These are phyloP conservation scores for Trichoderma sp. DNA, from an alignment of 2,329 filamentous ascomycete genomes.

Conservation along the genomic window DNA sequence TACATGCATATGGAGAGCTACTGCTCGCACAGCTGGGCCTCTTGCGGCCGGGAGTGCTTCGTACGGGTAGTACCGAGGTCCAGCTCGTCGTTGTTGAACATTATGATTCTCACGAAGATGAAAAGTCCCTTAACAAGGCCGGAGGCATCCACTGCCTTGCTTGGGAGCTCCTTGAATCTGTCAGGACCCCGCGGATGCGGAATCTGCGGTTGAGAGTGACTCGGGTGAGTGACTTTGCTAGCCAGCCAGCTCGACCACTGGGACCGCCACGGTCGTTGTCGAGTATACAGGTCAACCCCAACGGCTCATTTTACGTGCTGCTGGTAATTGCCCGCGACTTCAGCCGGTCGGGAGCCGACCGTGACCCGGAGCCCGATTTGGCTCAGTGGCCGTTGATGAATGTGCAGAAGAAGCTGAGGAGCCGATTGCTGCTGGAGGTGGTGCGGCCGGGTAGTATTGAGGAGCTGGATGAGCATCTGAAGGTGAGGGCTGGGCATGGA, in stretches of 20 bases:
- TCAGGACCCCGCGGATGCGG: constrained; percentile 24
- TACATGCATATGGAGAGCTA: constrained; percentile 26
- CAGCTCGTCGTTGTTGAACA: constrained; percentile 32
- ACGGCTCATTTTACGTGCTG: constrained; percentile 29
- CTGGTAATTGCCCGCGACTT: constrained; percentile 34
- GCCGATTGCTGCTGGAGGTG: constrained; percentile 30
- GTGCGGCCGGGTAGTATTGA: constrained; percentile 31
- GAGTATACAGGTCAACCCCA: constrained; percentile 26
- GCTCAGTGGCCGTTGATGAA: constrained; percentile 35
- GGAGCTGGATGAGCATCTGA: constrained; percentile 30
- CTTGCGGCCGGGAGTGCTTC: constrained; percentile 16
- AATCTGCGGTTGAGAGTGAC: constrained; percentile 30
- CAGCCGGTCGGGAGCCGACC: constrained; percentile 28
- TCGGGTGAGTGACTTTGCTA: constrained; percentile 30
- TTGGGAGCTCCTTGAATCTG: constrained; percentile 33
- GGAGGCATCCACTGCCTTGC: constrained; percentile 32
- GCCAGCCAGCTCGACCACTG: constrained; percentile 10
- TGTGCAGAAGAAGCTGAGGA: constrained; percentile 31
- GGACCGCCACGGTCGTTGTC: constrained; percentile 24
- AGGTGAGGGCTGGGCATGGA: constrained; percentile 26
- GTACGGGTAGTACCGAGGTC: constrained; percentile 20
- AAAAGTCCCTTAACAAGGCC: not conserved
- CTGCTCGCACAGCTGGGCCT: constrained; percentile 29
- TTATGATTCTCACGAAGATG: constrained; percentile 23
- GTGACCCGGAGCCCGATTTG: constrained; percentile 34